Evolutionary conservation across 1,284 basidiomycete genomes (phyloP).

Genomic region (Fomes fomentarius): DNA sequence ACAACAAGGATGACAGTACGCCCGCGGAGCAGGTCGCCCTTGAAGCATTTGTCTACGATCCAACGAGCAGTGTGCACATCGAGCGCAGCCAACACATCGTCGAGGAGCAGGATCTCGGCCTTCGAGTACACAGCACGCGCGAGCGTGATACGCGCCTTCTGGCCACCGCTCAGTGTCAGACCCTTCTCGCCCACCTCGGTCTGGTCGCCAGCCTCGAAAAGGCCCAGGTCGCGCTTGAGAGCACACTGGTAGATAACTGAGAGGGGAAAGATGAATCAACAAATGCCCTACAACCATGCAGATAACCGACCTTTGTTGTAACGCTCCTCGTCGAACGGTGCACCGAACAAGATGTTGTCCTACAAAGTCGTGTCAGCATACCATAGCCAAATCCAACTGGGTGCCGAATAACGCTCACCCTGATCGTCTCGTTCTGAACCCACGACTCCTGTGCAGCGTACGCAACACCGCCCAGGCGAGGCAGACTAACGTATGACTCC

Average conservation of each 20-base stretch:
- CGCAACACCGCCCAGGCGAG: slow-evolving; percentile 64
- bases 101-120: slow-evolving; percentile 64
- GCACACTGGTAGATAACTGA: slow-evolving; percentile 64
- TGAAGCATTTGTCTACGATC: slow-evolving; percentile 78
- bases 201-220: slow-evolving; percentile 74
- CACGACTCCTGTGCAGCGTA: slow-evolving; percentile 80
- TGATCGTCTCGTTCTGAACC: slow-evolving; percentile 46
- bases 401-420: too few relatives aligned
- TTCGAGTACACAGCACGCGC: slow-evolving; percentile 72
- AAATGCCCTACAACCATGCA: neutral
- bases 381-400: too few relatives aligned
- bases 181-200: slow-evolving; percentile 76
- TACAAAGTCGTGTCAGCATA: too few relatives aligned
- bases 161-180: slow-evolving; percentile 70
- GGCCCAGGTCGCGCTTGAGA: slow-evolving; percentile 60
- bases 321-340: slow-evolving; percentile 44
- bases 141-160: slow-evolving; percentile 75
- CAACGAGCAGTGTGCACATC: slow-evolving; percentile 73
- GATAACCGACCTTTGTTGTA: slow-evolving; percentile 43
- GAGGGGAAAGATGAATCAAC: slow-evolving; percentile 10
- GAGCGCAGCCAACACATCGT: slow-evolving; percentile 63
- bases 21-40: slow-evolving; percentile 65
- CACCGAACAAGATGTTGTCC: slow-evolving; percentile 50
- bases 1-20: slow-evolving; percentile 77
- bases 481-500: slow-evolving; percentile 67